Conservation (phyloP, 164 flowering plant genomes). For the Magnolia kwangsiensis region DNA sequence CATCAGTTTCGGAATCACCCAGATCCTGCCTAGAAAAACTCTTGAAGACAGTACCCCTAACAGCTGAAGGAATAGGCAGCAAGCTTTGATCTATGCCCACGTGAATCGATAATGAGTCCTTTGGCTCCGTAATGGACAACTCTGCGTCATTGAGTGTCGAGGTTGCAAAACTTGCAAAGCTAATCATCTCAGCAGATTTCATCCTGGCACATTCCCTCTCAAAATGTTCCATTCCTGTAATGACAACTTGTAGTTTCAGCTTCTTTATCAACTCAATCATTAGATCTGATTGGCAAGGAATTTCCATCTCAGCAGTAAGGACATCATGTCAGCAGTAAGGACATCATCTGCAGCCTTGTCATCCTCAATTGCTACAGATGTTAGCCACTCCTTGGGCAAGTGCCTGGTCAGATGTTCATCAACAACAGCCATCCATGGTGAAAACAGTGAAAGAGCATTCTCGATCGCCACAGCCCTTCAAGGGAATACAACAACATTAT, state of each 20-base stretch:
- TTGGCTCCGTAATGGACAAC: slow-evolving; percentile 49
- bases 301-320: slow-evolving; percentile 86
- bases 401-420: slow-evolving; percentile 87
- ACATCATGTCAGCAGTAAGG: slow-evolving; percentile 67
- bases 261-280: slow-evolving; percentile 88
- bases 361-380: slow-evolving; percentile 62
- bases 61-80: slow-evolving; percentile 63
- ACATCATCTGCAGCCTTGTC: slow-evolving; percentile 35
- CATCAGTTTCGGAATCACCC: slow-evolving; percentile 76
- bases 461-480: slow-evolving; percentile 92
- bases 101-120: slow-evolving; percentile 52
- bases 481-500: slow-evolving; percentile 85
- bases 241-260: slow-evolving; percentile 86
- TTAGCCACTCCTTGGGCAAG: slow-evolving; percentile 84
- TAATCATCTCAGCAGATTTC: slow-evolving; percentile 57
- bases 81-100: slow-evolving; percentile 93
- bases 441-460: slow-evolving; percentile 76
- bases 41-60: slow-evolving; percentile 89
- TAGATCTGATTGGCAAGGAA: slow-evolving; percentile 93
- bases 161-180: slow-evolving; percentile 58
- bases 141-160: slow-evolving; percentile 66
- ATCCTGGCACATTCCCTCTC: slow-evolving; percentile 66
- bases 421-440: slow-evolving; percentile 93
- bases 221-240: slow-evolving; percentile 89
- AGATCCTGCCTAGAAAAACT: slow-evolving; percentile 91